Conservation (phyloP, 2,329 filamentous ascomycete genomes). For the Pyrenophora seminiperda region DNA sequence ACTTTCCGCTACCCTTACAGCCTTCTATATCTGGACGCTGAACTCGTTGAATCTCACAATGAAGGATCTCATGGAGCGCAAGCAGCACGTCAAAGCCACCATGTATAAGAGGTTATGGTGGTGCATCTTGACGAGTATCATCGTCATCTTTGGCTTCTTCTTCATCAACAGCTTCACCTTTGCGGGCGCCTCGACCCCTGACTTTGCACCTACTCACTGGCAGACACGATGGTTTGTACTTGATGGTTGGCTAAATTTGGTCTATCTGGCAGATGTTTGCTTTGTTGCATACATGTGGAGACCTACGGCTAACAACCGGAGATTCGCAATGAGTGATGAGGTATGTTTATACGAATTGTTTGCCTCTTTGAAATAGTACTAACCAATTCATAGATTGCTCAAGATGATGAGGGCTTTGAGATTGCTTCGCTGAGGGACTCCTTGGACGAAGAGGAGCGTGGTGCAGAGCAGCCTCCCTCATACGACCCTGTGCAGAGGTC, state of each 20-base stretch:
- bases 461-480: conserved; percentile 43
- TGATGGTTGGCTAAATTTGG: conserved; percentile 95
- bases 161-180: conserved; percentile 98
- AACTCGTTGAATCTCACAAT: conserved; percentile 94
- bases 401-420: conserved; percentile 98
- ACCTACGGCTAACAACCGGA: conserved; percentile 92
- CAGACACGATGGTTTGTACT: conserved; percentile 96
- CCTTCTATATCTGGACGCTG: conserved; percentile 98
- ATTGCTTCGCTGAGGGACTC: conserved; percentile 87
- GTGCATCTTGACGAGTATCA: conserved; percentile 88
- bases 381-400: conserved; percentile 68
- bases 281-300: conserved; percentile 97
- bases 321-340: conserved; percentile 99
- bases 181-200: conserved; percentile 78
- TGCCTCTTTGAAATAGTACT: conserved; percentile 25
- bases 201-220: conserved; percentile 97
- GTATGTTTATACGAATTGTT: conserved; percentile 48
- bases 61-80: conserved; percentile 92
- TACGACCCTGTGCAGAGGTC: conserved; percentile 49
- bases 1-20: conserved; percentile 87
- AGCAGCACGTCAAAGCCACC: conserved; percentile 86
- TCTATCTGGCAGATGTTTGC: conserved; percentile 90
- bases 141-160: conserved; percentile 98
- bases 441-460: conserved; percentile 66
- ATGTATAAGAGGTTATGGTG: conserved; percentile 99